Base-by-base conservation (phyloP, 225 moss, liverwort and hornwort genomes). In the Asterella californica region DNA sequence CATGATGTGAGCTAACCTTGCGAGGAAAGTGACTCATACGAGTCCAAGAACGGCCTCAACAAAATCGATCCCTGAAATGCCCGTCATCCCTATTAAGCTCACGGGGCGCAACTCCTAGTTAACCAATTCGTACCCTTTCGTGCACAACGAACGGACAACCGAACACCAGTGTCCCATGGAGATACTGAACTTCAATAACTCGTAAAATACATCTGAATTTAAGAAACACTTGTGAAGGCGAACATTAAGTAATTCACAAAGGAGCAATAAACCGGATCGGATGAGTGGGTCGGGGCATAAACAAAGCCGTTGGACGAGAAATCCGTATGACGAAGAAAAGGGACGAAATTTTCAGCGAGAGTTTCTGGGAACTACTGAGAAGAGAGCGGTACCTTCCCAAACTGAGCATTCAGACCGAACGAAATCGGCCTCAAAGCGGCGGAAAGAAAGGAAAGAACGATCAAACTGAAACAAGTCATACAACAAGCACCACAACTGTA, bases 51-150 rank as follows among this genome's bases (percentile, higher is more conserved):
- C 65, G 1, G 33, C 61, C n/a, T 27, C 61, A 27, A 27, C n/a
- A 61, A 21, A 18, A 27, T 1, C 67, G 30, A 67, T 67, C 67
- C 34, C 67, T 34, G 34, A 67, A 27, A 11, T 34, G 9, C 67
- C 30, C 17, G 4, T 15, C 2, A 33, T 34, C 19, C 67, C 67
- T 32, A 36, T 11, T 12, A 36, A 33, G 18, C 18, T 33, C 34
- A 67, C 67, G 1, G 10, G 30, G n/a, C n/a, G n/a, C n/a, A n/a
- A n/a, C n/a, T n/a, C n/a, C 34, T 14, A 34, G n/a, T 21, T 36
- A 67, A 67, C 67, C 64, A n/a, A n/a, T 25, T 15, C 64, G 64
- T n/a, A 21, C 67, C 67, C 67, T 67, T 67, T 67, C 32, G 67
- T 15, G 15, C 32, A 67, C 12, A 10, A 11, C 9, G n/a, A 19